phyloP scores from a whole-genome alignment of 805 yeast genomes.

The Maudiozyma pseudohumilis region DNA sequence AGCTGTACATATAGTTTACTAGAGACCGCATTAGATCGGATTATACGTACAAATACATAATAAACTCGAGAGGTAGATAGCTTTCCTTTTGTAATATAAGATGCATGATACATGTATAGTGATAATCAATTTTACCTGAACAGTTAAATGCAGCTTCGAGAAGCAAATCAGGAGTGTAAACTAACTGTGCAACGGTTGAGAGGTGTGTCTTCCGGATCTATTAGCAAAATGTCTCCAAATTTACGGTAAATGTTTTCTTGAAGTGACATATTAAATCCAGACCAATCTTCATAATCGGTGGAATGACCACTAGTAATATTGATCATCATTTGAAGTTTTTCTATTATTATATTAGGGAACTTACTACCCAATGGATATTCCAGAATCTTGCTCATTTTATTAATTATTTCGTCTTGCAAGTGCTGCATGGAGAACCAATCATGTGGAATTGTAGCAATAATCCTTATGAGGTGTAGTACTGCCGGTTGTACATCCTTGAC shows the following conservation, averaged over 20 bases:
- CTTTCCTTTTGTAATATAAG: too few relatives aligned
- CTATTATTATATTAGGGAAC: constrained; percentile 7
- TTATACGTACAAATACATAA: too few relatives aligned
- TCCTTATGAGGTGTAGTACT: constrained; percentile 6
- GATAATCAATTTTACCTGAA: too few relatives aligned
- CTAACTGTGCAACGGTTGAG: background rate
- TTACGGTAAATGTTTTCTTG: background rate
- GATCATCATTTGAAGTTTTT: constrained; percentile 8
- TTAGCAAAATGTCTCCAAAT: background rate
- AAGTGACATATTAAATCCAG: background rate
- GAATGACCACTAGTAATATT: background rate
- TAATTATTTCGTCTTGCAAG: constrained; percentile 1
- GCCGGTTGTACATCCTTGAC: constrained; percentile 4
- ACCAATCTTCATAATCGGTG: background rate
- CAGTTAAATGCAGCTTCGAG: too few relatives aligned
- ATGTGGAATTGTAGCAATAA: background rate
- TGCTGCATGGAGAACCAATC: background rate
- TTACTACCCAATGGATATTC: constrained; percentile 10
- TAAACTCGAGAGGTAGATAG: too few relatives aligned
- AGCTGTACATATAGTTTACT: too few relatives aligned
- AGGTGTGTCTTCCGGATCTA: background rate
- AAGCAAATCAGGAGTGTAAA: too few relatives aligned
- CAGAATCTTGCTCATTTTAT: constrained; percentile 6
- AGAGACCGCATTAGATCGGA: too few relatives aligned
- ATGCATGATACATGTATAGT: too few relatives aligned